A percentile compares a stretch with the other conserved stretches of the same genome.
phyloP scores from a whole-genome alignment of 139 green algal species.

The Micromonas pusilla region DNA sequence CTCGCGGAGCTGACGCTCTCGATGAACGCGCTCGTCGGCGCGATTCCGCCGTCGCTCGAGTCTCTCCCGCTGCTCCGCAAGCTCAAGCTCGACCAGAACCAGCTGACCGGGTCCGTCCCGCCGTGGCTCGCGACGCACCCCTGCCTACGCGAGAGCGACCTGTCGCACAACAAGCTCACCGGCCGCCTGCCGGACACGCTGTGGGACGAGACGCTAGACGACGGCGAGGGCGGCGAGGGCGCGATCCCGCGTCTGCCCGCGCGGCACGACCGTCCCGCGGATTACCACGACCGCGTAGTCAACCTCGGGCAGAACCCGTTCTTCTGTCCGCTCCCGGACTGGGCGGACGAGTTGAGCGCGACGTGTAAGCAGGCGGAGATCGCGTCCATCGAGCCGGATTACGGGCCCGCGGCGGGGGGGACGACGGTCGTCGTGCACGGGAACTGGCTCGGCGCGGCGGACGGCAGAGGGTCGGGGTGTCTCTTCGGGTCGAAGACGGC shows the following conservation, averaged over 20 bases:
- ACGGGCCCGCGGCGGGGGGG: background rate
- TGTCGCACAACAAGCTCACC: background rate
- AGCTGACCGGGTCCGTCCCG: background rate
- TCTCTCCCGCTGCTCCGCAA: background rate
- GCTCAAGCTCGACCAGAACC: conserved; percentile 8
- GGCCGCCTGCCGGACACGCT: background rate
- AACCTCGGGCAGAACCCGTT: conserved; percentile 15
- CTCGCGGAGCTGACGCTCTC: background rate
- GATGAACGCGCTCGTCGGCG: background rate
- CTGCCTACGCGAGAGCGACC: background rate
- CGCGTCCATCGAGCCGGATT: background rate
- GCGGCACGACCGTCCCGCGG: background rate
- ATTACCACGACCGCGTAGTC: background rate
- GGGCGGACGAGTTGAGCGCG: background rate
- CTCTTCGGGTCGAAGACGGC: background rate
- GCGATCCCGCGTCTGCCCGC: background rate
- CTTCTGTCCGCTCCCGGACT: conserved; percentile 16
- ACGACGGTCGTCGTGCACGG: background rate
- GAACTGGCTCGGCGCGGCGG: background rate
- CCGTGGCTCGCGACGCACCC: background rate
- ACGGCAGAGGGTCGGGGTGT: background rate
- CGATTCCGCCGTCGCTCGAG: background rate
- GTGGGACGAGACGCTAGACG: background rate
- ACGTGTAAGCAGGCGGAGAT: conserved; percentile 1
- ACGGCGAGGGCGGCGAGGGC: background rate